phyloP scores from a whole-genome alignment of 2,329 filamentous ascomycete genomes.

The Lachnellula arida region DNA sequence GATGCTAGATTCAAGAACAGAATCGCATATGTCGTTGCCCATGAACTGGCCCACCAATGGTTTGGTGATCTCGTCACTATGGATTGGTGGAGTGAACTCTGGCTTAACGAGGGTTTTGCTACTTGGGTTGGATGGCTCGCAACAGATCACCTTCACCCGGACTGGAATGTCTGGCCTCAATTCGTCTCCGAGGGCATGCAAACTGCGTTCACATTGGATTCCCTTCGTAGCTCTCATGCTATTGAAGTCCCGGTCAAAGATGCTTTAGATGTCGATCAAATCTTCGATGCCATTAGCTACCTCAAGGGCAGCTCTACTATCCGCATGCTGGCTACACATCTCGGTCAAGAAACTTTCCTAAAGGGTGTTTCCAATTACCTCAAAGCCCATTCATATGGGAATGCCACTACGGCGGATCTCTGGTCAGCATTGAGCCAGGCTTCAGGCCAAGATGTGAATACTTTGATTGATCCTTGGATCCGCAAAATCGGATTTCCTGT shows the following conservation, averaged over 20 bases:
- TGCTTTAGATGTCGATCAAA: constrained; percentile 93
- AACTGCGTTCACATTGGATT: constrained; percentile 83
- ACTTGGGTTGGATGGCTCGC: constrained; percentile 89
- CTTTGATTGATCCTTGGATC: constrained; percentile 93
- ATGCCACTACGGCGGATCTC: constrained; percentile 86
- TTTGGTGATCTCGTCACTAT: constrained; percentile 94
- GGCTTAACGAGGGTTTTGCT: constrained; percentile 94
- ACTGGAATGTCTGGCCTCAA: constrained; percentile 97
- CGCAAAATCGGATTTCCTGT: constrained; percentile 93
- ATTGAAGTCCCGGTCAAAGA: constrained; percentile 95
- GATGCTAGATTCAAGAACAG: constrained; percentile 89
- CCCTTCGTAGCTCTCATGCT: constrained; percentile 85
- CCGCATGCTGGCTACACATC: constrained; percentile 88
- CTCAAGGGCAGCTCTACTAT: constrained; percentile 95
- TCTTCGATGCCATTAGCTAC: constrained; percentile 96
- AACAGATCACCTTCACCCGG: constrained; percentile 83
- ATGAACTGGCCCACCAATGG: constrained; percentile 95
- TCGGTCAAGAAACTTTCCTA: constrained; percentile 84
- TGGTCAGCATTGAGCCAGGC: constrained; percentile 86
- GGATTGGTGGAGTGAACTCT: constrained; percentile 94
- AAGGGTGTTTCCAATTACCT: constrained; percentile 88
- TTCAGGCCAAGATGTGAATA: constrained; percentile 79
- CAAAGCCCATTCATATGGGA: constrained; percentile 79
- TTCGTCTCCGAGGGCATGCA: constrained; percentile 95
- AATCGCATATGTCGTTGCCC: constrained; percentile 95